Conservation (phyloP, 371 early-diverging fungal species). For the Syncephalastrum monosporum region DNA sequence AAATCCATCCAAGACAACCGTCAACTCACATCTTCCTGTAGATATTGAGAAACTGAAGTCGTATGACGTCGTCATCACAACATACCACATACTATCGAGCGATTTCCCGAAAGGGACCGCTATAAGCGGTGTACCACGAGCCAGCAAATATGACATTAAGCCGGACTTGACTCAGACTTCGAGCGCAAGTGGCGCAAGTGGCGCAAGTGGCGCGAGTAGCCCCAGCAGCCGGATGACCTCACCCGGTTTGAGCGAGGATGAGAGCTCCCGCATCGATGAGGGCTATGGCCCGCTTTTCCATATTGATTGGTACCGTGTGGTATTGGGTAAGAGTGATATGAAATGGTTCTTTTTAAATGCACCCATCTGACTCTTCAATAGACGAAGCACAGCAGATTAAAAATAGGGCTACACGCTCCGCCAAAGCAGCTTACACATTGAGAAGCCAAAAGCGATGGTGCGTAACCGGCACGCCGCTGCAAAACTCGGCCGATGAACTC, state of each 20-base stretch:
- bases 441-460: conserved; percentile 76
- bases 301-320: conserved; percentile 50
- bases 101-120: no score
- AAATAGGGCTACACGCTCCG: conserved; percentile 68
- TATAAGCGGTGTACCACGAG: no score
- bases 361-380: conserved; percentile 45
- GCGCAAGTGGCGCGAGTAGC: conserved; percentile 5
- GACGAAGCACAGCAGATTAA: conserved; percentile 94
- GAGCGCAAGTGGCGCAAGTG: not conserved
- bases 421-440: conserved; percentile 60
- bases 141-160: no score
- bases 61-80: conserved; percentile 76
- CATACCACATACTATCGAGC: conserved; percentile 55
- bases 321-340: conserved; percentile 29
- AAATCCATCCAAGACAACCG: not conserved
- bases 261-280: not conserved
- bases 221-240: conserved; percentile 6
- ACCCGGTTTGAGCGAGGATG: conserved; percentile 1
- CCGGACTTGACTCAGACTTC: no score
- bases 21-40: conserved; percentile 2
- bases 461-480: conserved; percentile 81
- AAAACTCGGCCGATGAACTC: conserved; percentile 88
- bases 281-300: conserved; percentile 45
- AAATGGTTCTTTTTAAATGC: not conserved
- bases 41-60: conserved; percentile 34